phyloP scores from a whole-genome alignment of 257 asterid species.

The Lavandula angustifolia region DNA sequence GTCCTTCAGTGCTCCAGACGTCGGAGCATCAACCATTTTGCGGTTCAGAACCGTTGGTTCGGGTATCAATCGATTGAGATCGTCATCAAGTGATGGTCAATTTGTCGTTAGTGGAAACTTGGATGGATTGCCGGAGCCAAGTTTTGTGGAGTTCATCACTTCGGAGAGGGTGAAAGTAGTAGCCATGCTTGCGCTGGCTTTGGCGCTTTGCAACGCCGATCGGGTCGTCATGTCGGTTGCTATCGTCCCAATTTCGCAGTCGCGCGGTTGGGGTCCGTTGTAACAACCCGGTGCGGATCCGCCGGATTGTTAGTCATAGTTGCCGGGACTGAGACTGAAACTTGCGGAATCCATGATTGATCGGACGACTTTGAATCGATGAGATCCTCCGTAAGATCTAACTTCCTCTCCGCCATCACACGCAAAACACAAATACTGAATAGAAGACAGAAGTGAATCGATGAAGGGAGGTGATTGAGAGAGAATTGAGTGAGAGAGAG shows the following conservation, averaged over 20 bases:
- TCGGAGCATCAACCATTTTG: constrained; percentile 3
- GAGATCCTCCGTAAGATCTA: constrained; percentile 80
- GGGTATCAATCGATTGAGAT: constrained; percentile 33
- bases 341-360: constrained; percentile 79
- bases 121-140: constrained; percentile 42
- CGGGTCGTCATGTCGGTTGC: constrained; percentile 99
- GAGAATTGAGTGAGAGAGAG: no score
- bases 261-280: constrained; percentile 88
- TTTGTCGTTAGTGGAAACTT: constrained; percentile 32
- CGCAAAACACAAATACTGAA: constrained; percentile 17
- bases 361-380: constrained; percentile 59
- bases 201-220: constrained; percentile 93
- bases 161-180: constrained; percentile 98
- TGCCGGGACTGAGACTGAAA: no score
- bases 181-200: constrained; percentile 87
- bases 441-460: constrained; percentile 32
- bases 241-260: constrained; percentile 75
- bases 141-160: constrained; percentile 78
- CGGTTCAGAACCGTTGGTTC: constrained; percentile 24
- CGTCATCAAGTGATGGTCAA: constrained; percentile 42
- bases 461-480: constrained; percentile 24
- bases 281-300: no score
- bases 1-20: constrained; percentile 24
- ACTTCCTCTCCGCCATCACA: constrained; percentile 73
- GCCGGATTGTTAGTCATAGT: no score